phyloP scores from a whole-genome alignment of 2,329 filamentous ascomycete species.

The Aspergillus japonicus region DNA sequence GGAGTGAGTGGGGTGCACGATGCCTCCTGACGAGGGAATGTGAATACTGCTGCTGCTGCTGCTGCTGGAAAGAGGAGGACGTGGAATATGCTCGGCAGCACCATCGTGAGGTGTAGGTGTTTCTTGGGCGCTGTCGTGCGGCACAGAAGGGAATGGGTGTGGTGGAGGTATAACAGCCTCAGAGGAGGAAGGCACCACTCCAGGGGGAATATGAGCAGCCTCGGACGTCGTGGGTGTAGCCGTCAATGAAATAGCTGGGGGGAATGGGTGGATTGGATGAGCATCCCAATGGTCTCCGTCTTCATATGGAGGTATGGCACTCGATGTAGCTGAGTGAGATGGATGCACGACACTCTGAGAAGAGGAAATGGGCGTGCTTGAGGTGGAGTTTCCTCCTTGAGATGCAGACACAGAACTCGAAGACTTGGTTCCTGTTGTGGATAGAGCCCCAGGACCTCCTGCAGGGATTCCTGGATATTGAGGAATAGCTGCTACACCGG shows the following conservation, averaged over 20 bases:
- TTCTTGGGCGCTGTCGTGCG: too few species aligned
- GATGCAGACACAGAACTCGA: neutral
- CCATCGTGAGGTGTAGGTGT: too few species aligned
- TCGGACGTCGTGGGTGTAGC: too few species aligned
- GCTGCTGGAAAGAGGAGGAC: too few species aligned
- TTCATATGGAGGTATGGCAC: too few species aligned
- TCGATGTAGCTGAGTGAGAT: too few species aligned
- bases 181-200: neutral
- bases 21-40: too few species aligned
- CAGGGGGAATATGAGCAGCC: neutral
- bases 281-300: too few species aligned
- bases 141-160: too few species aligned
- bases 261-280: neutral
- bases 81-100: too few species aligned
- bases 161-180: neutral
- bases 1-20: neutral
- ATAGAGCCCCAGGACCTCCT: neutral
- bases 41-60: too few species aligned
- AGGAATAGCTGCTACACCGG: slow-evolving; percentile 3
- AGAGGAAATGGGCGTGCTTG: neutral
- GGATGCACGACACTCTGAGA: neutral
- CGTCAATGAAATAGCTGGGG: neutral
- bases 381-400: neutral
- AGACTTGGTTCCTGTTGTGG: neutral
- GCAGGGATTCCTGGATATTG: neutral